A percentile compares a stretch with the other conserved stretches of the same genome.
Conservation (phyloP, 2,329 filamentous ascomycete species). For the Apiospora pterosperma region DNA sequence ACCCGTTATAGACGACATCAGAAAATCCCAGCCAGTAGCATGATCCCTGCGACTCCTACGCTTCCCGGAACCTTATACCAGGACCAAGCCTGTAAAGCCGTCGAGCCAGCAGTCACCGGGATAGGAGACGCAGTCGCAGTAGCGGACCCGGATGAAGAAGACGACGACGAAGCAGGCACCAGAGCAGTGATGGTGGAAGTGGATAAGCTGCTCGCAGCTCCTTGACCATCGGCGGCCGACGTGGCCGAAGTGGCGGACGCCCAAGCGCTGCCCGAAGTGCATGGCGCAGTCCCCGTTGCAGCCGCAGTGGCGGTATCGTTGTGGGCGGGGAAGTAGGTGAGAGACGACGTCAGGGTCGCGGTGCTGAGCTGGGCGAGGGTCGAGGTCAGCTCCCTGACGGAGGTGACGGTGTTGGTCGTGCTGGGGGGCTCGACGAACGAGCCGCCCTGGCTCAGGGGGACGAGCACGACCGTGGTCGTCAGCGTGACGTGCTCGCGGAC, state of each 20-base stretch:
- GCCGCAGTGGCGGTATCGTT: background rate
- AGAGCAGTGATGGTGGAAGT: background rate
- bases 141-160: background rate
- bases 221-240: background rate
- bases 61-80: background rate
- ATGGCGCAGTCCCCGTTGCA: background rate
- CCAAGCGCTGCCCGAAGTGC: background rate
- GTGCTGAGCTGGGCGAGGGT: background rate
- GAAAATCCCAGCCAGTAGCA: background rate
- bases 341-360: background rate
- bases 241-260: background rate
- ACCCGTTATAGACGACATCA: too few species aligned
- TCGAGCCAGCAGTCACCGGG: background rate
- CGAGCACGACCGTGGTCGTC: background rate
- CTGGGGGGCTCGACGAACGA: background rate
- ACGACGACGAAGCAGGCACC: background rate
- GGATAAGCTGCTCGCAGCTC: background rate
- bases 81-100: background rate
- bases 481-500: background rate
- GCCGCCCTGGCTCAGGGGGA: background rate
- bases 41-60: background rate
- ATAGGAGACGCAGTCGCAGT: background rate
- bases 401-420: background rate
- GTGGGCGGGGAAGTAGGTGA: background rate
- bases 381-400: background rate